Conservation (phyloP, 345 rosid genomes). For the Mallotus nudiflorus region DNA sequence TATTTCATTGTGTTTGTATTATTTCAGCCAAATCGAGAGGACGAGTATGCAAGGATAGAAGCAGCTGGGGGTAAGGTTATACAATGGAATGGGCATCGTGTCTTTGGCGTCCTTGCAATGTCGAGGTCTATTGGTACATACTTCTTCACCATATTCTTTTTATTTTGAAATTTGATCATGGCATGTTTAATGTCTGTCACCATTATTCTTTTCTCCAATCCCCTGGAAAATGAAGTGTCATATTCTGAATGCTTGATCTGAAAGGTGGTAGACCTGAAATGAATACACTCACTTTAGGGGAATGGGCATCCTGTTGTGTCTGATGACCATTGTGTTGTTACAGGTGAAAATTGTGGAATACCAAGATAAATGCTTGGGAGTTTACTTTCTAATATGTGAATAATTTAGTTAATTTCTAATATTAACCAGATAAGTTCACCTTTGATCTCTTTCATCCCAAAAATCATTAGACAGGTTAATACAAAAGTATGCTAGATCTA, state of each 20-base stretch:
- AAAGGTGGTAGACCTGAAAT: not conserved
- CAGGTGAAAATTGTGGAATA: too few relatives aligned
- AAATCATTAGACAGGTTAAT: not conserved
- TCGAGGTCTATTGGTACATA: constrained; percentile 89
- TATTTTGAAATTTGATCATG: not conserved
- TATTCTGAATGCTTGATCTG: not conserved
- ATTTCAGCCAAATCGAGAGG: constrained; percentile 90
- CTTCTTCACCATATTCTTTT: constrained; percentile 5
- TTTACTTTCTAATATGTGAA: not conserved
- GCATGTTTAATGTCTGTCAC: not conserved
- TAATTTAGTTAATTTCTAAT: not conserved
- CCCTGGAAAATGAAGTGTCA: not conserved
- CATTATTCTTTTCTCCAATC: not conserved
- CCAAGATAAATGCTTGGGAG: not conserved
- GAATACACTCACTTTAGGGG: not conserved
- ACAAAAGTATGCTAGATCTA: not conserved
- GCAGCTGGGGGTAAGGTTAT: constrained; percentile 98
- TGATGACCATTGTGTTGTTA: not conserved
- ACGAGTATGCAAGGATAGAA: constrained; percentile 92
- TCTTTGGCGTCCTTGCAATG: constrained; percentile 97
- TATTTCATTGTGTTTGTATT: constrained; percentile 14
- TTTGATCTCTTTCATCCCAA: not conserved
- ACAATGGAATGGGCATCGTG: constrained; percentile 97
- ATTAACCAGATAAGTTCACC: not conserved
- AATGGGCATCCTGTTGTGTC: not conserved